These are phyloP conservation scores for Anthoceros angustus DNA, from an alignment of 225 moss, liverwort and hornwort species.

Conservation along the genomic window DNA sequence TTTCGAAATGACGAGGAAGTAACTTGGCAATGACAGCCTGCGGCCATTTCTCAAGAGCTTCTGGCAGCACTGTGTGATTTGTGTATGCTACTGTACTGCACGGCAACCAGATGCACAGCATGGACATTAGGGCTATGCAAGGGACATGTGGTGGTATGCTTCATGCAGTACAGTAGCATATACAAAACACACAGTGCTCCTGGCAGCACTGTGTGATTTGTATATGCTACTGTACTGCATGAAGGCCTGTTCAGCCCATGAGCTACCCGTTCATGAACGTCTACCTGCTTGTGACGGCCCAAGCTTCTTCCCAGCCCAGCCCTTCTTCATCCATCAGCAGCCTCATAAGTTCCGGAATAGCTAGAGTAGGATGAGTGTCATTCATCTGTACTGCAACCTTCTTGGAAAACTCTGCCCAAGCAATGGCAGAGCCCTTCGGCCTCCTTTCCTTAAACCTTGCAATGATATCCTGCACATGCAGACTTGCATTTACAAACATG, in stretches of 20 bases:
- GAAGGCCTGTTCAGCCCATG: too few species aligned
- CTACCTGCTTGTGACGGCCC: slow-evolving; percentile 50
- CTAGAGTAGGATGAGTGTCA: slow-evolving; percentile 31
- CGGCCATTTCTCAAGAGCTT: slow-evolving; percentile 68
- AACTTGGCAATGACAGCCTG: slow-evolving; percentile 55
- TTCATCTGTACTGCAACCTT: slow-evolving; percentile 32
- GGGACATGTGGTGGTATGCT: too few species aligned
- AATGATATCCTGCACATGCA: not conserved
- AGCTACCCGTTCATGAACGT: slow-evolving; percentile 23
- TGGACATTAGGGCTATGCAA: too few species aligned
- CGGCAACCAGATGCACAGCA: not conserved
- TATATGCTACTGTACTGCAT: not conserved
- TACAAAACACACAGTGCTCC: slow-evolving; percentile 68
- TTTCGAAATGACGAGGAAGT: slow-evolving; percentile 74
- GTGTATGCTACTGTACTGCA: slow-evolving; percentile 14
- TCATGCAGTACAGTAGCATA: too few species aligned
- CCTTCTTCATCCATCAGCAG: slow-evolving; percentile 72
- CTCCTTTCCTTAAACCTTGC: not conserved
- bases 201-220: slow-evolving; percentile 67
- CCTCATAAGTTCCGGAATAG: slow-evolving; percentile 24
- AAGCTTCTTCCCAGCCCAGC: slow-evolving; percentile 57
- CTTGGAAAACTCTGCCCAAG: not conserved
- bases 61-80: slow-evolving; percentile 67
- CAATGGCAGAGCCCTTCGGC: slow-evolving; percentile 10
- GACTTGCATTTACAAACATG: not conserved